Evolutionary conservation across 352 stramenopile genomes (phyloP).

Genomic region (Globisporangium barbulae): DNA sequence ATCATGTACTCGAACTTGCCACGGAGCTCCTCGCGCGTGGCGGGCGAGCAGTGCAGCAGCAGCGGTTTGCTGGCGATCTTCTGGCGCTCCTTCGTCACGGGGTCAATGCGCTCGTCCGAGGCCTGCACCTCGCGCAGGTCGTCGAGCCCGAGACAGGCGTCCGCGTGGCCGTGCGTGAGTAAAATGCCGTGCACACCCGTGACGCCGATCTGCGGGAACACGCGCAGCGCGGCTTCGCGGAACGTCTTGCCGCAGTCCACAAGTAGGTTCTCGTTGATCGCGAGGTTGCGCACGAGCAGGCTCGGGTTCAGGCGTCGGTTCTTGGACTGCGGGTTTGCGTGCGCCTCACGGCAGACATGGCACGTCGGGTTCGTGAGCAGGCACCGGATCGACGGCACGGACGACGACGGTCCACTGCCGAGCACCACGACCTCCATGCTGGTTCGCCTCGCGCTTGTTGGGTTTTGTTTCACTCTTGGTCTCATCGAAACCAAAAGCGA

Average conservation of each 20-base stretch:
- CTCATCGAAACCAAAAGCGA: not conserved
- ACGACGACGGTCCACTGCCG: constrained; percentile 79
- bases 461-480: not conserved
- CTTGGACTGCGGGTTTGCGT: constrained; percentile 60
- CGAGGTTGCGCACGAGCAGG: constrained; percentile 61
- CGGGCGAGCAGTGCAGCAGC: constrained; percentile 54
- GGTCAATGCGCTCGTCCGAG: constrained; percentile 46
- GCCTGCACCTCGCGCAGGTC: constrained; percentile 81
- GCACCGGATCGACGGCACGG: constrained; percentile 76
- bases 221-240: constrained; percentile 63
- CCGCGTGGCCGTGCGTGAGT: constrained; percentile 84
- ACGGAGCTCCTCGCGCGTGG: constrained; percentile 54
- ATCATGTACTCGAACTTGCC: constrained; percentile 83
- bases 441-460: not conserved
- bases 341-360: constrained; percentile 61
- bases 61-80: constrained; percentile 54
- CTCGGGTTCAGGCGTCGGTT: constrained; percentile 82
- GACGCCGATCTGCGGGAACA: constrained; percentile 54
- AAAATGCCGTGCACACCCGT: constrained; percentile 64
- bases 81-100: constrained; percentile 52
- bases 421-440: constrained; percentile 81
- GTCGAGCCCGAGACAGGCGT: constrained; percentile 80
- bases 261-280: constrained; percentile 49
- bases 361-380: constrained; percentile 50
- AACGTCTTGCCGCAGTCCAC: constrained; percentile 91